Base-by-base conservation (phyloP, 2,329 filamentous ascomycete species). In the Lecanicillium sp. region DNA sequence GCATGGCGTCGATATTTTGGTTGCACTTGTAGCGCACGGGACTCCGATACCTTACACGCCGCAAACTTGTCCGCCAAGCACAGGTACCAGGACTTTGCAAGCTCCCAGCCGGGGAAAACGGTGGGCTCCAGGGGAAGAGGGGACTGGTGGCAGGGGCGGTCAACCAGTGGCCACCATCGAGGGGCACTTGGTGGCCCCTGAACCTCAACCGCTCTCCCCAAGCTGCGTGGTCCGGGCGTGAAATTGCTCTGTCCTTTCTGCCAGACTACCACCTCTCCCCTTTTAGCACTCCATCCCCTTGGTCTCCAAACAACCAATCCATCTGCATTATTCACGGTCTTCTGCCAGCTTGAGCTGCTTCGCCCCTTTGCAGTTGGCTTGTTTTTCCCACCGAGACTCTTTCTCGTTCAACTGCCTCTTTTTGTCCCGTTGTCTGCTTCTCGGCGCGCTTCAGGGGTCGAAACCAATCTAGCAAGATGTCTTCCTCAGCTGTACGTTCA, bases 401-500 rank as follows among this genome's bases (percentile, higher is more conserved):
- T 17, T 14, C 16, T 22, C 15, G 15, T 35, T 7, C 22, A 25
- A 25, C 22, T 25, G 22, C 22, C 11, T 25, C 22, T 11, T 31
- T 14, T 29, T 9, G 18, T 22, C 15, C 32, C 22, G 29, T 17
- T 18, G 9, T 15, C 13, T 27, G 29, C 25, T 17, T 22, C 29
- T 14, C 25, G 18, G 33, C 39, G 34, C 36, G 34, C 39, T 30
- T 37, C 39, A 41, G 39, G 39, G 39, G 39, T 34, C 37, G 33
- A 29, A 25, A 37, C 36, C 34, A 29, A 35, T 37, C 37, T 37
- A 34, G 25, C 39, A 41, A 41, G 25, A 41, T 41, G 39, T 53
- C 50, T 40, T 49, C 51, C 38, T 41, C 50, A 35, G 45, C 50
- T 36, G 46, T 48, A 48, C 25, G 46, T 45, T 17, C 44, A 29